Evolutionary conservation across 2,329 filamentous ascomycete genomes (phyloP).

Genomic region (Cyclaneusma minus): DNA sequence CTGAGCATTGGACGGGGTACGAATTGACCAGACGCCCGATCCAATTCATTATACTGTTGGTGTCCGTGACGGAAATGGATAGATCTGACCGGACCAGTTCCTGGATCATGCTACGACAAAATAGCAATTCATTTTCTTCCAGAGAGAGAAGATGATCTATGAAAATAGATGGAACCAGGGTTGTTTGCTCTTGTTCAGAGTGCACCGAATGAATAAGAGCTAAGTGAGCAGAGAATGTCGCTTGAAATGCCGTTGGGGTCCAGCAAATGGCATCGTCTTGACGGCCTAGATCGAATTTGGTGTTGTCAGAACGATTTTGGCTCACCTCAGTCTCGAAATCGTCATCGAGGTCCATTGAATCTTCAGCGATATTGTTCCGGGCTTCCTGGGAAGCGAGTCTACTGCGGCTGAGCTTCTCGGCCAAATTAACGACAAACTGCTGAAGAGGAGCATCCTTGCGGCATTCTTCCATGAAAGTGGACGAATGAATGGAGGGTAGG

Average conservation of each 20-base stretch:
- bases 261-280: constrained; percentile 1
- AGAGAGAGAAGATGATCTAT: constrained; percentile 33
- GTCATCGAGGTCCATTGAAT: constrained; percentile 52
- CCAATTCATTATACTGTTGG: constrained; percentile 30
- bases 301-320: too few relatives aligned
- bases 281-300: constrained; percentile 28
- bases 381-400: too few relatives aligned
- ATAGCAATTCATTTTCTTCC: constrained; percentile 35
- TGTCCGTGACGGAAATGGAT: constrained; percentile 29
- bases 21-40: constrained; percentile 35
- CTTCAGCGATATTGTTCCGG: too few relatives aligned
- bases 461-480: neutral
- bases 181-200: constrained; percentile 13
- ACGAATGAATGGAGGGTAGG: too few relatives aligned
- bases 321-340: constrained; percentile 46
- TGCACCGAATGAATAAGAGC: constrained; percentile 1
- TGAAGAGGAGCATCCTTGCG: neutral
- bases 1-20: constrained; percentile 54
- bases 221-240: neutral
- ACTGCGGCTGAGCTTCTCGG: too few relatives aligned
- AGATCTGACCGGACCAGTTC: constrained; percentile 40
- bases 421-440: neutral
- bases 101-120: constrained; percentile 30
- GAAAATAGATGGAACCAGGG: constrained; percentile 32
- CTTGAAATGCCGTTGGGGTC: neutral